Percentiles rank a stretch among this genome's conserved stretches.
phyloP scores from a whole-genome alignment of 805 yeast genomes.

The Myxozyma neotropica region DNA sequence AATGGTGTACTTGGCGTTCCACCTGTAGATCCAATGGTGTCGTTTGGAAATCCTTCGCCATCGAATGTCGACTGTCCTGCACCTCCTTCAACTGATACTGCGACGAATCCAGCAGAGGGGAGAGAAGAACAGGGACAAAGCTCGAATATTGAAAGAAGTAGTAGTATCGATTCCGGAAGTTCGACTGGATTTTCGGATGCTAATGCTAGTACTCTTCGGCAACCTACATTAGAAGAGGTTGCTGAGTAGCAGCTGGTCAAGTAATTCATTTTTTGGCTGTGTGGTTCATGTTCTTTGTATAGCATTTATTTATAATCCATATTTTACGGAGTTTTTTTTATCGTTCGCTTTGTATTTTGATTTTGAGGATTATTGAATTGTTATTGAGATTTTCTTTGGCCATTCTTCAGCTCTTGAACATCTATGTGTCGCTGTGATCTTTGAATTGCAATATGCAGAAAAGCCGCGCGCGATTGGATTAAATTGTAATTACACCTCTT shows the following conservation, averaged over 20 bases:
- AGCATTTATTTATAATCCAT: not conserved
- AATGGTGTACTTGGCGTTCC: conserved; percentile 24
- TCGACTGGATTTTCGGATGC: not conserved
- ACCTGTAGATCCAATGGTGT: conserved; percentile 16
- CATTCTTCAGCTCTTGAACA: too few species aligned
- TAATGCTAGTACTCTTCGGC: not conserved
- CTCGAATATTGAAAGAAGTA: not conserved
- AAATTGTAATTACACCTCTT: too few species aligned
- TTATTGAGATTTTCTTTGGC: too few species aligned
- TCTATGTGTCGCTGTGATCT: too few species aligned
- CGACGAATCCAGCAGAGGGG: not conserved
- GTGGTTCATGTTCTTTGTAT: not conserved
- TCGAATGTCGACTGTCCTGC: not conserved
- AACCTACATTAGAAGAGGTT: conserved; percentile 5
- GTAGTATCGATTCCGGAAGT: not conserved
- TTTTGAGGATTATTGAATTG: too few species aligned
- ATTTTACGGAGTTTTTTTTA: not conserved
- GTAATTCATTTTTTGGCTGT: not conserved
- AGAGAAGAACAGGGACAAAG: not conserved
- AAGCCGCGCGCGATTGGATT: too few species aligned
- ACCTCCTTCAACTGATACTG: not conserved
- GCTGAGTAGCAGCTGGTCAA: not conserved
- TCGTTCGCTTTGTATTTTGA: too few species aligned
- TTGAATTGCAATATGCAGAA: too few species aligned
- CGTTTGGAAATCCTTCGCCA: conserved; percentile 12